These are phyloP conservation scores for Plantago coronopus DNA, from an alignment of 305 asterid genomes.

Conservation along the genomic window DNA sequence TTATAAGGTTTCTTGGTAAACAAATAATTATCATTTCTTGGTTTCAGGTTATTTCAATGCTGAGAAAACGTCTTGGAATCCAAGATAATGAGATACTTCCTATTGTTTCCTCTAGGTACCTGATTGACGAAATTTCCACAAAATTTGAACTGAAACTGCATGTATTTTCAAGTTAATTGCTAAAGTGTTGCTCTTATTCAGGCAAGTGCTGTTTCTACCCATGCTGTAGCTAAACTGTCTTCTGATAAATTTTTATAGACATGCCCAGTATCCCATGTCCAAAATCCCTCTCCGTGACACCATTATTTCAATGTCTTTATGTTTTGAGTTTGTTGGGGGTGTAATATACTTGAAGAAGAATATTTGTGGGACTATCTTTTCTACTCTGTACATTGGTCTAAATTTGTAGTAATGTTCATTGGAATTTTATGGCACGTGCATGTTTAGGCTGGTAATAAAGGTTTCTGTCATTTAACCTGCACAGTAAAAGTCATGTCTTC, in stretches of 20 bases:
- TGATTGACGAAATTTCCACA: conserved; percentile 4
- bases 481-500: no score
- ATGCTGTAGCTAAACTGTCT: background rate
- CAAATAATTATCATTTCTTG: conserved; percentile 25
- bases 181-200: conserved; percentile 2
- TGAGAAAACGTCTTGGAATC: conserved; percentile 69
- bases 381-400: background rate
- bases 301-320: background rate
- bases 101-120: conserved; percentile 76
- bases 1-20: conserved; percentile 1
- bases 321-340: background rate
- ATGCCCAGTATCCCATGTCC: conserved; percentile 3
- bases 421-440: background rate
- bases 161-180: background rate
- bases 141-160: background rate
- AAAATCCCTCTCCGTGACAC: background rate
- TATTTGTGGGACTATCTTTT: background rate
- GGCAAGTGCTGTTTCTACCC: conserved; percentile 1
- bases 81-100: conserved; percentile 62
- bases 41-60: conserved; percentile 67
- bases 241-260: background rate
- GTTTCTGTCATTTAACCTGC: background rate
- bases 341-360: background rate
- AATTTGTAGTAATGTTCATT: background rate
- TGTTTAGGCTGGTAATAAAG: conserved; percentile 1